These are phyloP conservation scores for Cercis canadensis DNA, from an alignment of 306 rosid genomes.

Conservation along the genomic window DNA sequence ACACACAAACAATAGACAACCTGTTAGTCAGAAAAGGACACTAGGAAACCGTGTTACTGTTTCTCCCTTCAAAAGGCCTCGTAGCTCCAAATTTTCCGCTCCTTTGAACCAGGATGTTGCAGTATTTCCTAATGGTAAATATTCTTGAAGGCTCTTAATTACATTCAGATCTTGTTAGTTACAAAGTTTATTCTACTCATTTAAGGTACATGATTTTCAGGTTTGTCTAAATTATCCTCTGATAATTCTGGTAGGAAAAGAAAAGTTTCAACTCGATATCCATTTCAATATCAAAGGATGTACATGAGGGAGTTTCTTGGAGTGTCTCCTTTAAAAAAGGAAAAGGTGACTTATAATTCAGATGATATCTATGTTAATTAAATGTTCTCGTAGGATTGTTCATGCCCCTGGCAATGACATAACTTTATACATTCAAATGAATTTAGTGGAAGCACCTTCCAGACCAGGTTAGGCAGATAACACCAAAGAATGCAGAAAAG, in stretches of 20 bases:
- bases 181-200: slow-evolving; percentile 27
- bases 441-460: slow-evolving; percentile 52
- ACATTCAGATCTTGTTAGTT: slow-evolving; percentile 28
- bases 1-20: slow-evolving; percentile 41
- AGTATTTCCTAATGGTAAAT: slow-evolving; percentile 54
- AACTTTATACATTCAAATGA: slow-evolving; percentile 40
- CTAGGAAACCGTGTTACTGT: slow-evolving; percentile 50
- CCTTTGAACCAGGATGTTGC: slow-evolving; percentile 52
- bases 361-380: slow-evolving; percentile 34
- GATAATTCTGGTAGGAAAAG: slow-evolving; percentile 53
- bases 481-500: slow-evolving; percentile 64
- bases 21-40: slow-evolving; percentile 60
- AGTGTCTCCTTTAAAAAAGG: slow-evolving; percentile 45
- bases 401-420: slow-evolving; percentile 42
- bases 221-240: slow-evolving; percentile 57
- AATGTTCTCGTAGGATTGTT: slow-evolving; percentile 28
- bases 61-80: slow-evolving; percentile 91
- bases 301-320: slow-evolving; percentile 63
- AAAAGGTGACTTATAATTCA: slow-evolving; percentile 50
- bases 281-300: slow-evolving; percentile 62
- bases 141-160: slow-evolving; percentile 8
- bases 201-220: slow-evolving; percentile 52
- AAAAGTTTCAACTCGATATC: slow-evolving; percentile 72
- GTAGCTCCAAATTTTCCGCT: slow-evolving; percentile 55
- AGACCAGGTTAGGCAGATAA: slow-evolving; percentile 52